phyloP scores from a whole-genome alignment of 139 green algal genomes.

The Marvania coccoides region DNA sequence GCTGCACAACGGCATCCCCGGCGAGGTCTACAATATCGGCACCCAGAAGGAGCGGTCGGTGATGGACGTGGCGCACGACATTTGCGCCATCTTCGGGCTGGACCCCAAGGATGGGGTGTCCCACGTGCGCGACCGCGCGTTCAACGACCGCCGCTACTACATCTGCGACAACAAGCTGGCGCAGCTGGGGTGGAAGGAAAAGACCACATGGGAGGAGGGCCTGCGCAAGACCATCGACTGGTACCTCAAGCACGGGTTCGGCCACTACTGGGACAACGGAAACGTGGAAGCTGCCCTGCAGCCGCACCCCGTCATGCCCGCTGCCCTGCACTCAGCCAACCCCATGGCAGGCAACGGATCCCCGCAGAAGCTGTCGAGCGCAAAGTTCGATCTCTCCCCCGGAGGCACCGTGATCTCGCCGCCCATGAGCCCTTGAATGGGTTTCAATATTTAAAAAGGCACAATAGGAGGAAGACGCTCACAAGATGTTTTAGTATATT shows the following conservation, averaged over 20 bases:
- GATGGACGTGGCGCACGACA: constrained; percentile 70
- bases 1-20: constrained; percentile 61
- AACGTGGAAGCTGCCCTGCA: constrained; percentile 65
- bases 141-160: constrained; percentile 94
- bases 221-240: constrained; percentile 88
- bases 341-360: not conserved
- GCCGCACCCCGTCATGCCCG: constrained; percentile 40
- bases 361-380: no score
- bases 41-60: constrained; percentile 88
- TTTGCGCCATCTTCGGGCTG: constrained; percentile 49
- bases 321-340: no score
- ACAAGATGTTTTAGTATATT: no score
- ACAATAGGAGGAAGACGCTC: no score
- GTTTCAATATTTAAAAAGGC: no score
- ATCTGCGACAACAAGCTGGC: constrained; percentile 89
- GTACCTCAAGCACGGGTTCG: constrained; percentile 61
- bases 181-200: constrained; percentile 84
- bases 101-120: constrained; percentile 28
- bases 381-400: no score
- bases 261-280: constrained; percentile 66
- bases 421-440: no score
- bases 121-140: constrained; percentile 67
- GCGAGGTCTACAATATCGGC: constrained; percentile 97
- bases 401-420: no score
- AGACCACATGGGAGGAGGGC: constrained; percentile 82